Base-by-base conservation (phyloP, 2,329 filamentous ascomycete genomes). In the Beauveria asiatica region DNA sequence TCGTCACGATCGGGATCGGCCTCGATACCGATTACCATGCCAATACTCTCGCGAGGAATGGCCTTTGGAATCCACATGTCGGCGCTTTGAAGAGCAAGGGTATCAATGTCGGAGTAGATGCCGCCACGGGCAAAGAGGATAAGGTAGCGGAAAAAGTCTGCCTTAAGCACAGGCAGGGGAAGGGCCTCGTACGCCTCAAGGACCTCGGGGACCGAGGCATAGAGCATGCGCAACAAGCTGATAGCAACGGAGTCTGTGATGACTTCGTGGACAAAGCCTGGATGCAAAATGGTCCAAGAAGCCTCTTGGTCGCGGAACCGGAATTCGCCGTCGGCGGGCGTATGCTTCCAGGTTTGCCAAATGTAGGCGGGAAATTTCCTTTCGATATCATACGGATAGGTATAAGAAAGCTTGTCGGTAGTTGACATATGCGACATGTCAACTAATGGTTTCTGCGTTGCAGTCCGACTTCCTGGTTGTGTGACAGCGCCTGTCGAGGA, bases 311-410 rank as follows among this genome's bases (percentile, higher is more conserved):
- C 85, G 63, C 92, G 86, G 70, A 96, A 92, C 21, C 79, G 75
- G 70, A 99, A 99, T 63, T 89, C 81, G 55, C 84, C 80, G 23
- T 90, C 88, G 1, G 86, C 83, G 0, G 93, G 92, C 1, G 85
- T 89, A 69, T 85, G 87, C 74, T 95, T 97, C 94, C 94, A 99
- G 16, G 94, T 99, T 80, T 99, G 94, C 94, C 94, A 99, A 70
- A 99, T 95, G 78, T 96, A 97, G 60, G 92, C 92, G 3, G 94
- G 94, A 73, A 97, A 97, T 73, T 93, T 96, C 67, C 80, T 75
- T 69, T 92, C 85, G 64, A 93, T 81, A 69, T 96, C 89, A 79
- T 97, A 99, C 21, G 92, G 91, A 74, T 94, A 97, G 67, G 95
- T 89, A 77, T 96, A 97, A 57, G 87, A 87, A 61, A 99, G 84